phyloP scores from a whole-genome alignment of 495 filamentous ascomycete species.

The Hypoxylon perforatum region DNA sequence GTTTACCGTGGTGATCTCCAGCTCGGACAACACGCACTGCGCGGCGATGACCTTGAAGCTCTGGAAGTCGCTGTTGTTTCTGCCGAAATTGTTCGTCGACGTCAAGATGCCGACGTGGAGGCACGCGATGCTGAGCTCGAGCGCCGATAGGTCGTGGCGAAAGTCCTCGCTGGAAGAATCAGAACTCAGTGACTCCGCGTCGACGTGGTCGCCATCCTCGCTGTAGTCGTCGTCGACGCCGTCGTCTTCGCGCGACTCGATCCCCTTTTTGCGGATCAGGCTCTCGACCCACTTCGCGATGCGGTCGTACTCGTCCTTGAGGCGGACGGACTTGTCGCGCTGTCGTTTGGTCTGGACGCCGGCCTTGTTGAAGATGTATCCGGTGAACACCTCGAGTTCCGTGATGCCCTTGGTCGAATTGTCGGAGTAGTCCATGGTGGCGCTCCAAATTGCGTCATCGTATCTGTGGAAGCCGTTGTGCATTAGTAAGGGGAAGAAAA shows the following conservation, averaged over 20 bases:
- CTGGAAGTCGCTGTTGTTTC: conserved; percentile 34
- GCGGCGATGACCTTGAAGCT: conserved; percentile 57
- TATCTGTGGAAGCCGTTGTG: conserved; percentile 63
- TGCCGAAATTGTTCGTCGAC: conserved; percentile 7
- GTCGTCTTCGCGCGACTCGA: conserved; percentile 49
- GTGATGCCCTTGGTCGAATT: conserved; percentile 66
- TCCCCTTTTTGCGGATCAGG: conserved; percentile 57
- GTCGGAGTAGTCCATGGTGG: conserved; percentile 68
- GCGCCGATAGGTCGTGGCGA: conserved; percentile 12
- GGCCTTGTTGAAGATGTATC: conserved; percentile 73
- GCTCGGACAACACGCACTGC: conserved; percentile 50
- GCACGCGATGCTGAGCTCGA: conserved; percentile 57
- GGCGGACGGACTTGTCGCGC: conserved; percentile 67
- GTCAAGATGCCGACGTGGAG: conserved; percentile 38
- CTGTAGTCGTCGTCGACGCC: conserved; percentile 8
- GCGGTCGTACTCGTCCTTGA: conserved; percentile 71
- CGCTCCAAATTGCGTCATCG: conserved; percentile 66
- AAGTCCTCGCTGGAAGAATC: not conserved
- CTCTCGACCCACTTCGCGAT: conserved; percentile 59
- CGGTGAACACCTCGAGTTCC: conserved; percentile 82
- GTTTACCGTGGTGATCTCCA: conserved; percentile 35
- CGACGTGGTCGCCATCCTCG: conserved; percentile 11
- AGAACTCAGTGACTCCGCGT: not conserved
- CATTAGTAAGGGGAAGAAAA: not conserved
- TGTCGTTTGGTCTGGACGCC: conserved; percentile 69